Base-by-base conservation (phyloP, 2,329 filamentous ascomycete species). In the Pseudogymnoascus sp. region DNA sequence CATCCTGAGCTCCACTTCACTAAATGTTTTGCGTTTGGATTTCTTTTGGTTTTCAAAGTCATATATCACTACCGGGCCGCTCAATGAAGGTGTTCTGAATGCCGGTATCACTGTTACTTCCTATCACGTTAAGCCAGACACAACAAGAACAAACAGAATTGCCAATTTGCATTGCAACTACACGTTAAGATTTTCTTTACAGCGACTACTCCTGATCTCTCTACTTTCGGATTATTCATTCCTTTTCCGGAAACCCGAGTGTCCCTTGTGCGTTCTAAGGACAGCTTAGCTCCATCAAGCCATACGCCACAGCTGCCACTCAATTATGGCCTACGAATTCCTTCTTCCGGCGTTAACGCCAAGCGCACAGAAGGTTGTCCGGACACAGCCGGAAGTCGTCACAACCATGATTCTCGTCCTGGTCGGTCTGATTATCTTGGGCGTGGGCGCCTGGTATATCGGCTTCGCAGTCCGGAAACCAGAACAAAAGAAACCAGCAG, bases 321-420 rank as follows among this genome's bases (percentile, higher is more conserved):
- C 11, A 25, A n/a, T 16, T 34, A 56, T 56, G 50, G 50, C 50
- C 14, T 56, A 56, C 50, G 50, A 56, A 56, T 56, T 56, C n/a
- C 50, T 56, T 12, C 50, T 56, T 8, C 50, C 50, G n/a, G 50
- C 50, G 5, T 34, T 56, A 12, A 56, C 50, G 28, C 50, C 50
- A 34, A 56, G 21, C 50, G 50, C 50, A 34, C 50, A 56, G 10
- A 56, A 56, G 28, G 50, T 56, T 56, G 50, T 56, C 28, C 25
- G 10, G n/a, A 56, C 50, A 34, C 50, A 56, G n/a, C 50, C 50
- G 10, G 50, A 56, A 56, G 28, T 56, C 5, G 50, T 56, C n/a
- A 56, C 50, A 56, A 56, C 50, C 10, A 5, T 56, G 50, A 56
- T 56, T 56, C 8, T 56, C 50, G 50, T 56, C 12, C 50, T 56